phyloP scores from a whole-genome alignment of 1,139 yeast species.

The Sugiyamaella novakii region DNA sequence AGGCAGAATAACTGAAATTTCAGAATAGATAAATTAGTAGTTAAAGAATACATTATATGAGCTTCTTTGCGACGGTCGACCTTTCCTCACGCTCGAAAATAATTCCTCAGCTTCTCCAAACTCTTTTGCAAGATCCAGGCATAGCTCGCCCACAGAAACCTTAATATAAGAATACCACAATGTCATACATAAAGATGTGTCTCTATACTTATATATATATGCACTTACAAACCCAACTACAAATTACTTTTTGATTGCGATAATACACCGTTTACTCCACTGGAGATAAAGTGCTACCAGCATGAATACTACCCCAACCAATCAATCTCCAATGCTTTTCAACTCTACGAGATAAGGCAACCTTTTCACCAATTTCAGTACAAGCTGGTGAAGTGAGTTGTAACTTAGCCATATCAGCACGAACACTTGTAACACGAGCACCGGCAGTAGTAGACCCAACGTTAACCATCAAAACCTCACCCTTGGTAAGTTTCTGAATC shows the following conservation, averaged over 20 bases:
- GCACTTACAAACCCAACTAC: slow-evolving; percentile 14
- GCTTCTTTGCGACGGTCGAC: too few species aligned
- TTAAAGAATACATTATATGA: not conserved
- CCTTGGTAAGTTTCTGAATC: slow-evolving; percentile 90
- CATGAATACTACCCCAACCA: slow-evolving; percentile 99
- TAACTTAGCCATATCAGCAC: slow-evolving; percentile 99
- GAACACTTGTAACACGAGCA: slow-evolving; percentile 96
- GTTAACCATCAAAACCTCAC: slow-evolving; percentile 97
- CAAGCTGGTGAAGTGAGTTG: slow-evolving; percentile 98
- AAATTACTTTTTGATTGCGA: not conserved
- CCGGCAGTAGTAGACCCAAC: slow-evolving; percentile 99
- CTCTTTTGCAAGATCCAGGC: too few species aligned
- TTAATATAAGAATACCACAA: not conserved
- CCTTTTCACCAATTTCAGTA: slow-evolving; percentile 97
- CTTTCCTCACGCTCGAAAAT: too few species aligned
- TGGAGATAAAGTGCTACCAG: slow-evolving; percentile 57
- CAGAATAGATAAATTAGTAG: not conserved
- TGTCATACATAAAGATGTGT: slow-evolving; percentile 8
- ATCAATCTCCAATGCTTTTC: slow-evolving; percentile 99
- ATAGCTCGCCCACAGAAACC: too few species aligned
- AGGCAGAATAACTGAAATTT: not conserved
- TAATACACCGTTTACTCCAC: slow-evolving; percentile 25
- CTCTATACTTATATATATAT: slow-evolving; percentile 15
- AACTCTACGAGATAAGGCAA: slow-evolving; percentile 97
- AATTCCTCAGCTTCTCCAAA: too few species aligned